phyloP scores from a whole-genome alignment of 108 stramenopile species.

The Nannochloropsis gaditana region DNA sequence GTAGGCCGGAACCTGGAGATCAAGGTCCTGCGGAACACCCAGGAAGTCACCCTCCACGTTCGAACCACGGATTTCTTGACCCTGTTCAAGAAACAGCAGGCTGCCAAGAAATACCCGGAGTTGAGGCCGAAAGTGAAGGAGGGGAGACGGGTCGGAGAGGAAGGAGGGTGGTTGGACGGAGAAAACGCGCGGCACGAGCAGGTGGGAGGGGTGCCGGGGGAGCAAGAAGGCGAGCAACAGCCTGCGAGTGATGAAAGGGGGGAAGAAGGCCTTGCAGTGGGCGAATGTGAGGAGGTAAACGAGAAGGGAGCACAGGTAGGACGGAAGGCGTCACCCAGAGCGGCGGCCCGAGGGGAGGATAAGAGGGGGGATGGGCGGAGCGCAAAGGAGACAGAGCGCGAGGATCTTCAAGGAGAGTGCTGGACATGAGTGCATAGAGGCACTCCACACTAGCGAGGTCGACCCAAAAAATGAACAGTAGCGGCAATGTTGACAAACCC shows the following conservation, averaged over 20 bases:
- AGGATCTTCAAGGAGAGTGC: too few species aligned
- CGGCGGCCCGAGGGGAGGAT: too few species aligned
- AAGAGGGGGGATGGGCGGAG: too few species aligned
- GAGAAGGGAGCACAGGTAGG: too few species aligned
- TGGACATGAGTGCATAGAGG: too few species aligned
- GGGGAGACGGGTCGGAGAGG: background rate
- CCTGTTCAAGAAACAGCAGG: background rate
- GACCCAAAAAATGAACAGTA: too few species aligned
- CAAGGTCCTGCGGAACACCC: background rate
- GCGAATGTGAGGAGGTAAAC: too few species aligned
- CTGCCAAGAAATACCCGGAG: background rate
- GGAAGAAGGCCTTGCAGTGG: background rate
- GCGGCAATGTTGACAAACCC: too few species aligned
- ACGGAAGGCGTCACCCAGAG: too few species aligned
- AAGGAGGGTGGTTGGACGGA: background rate
- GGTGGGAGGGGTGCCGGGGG: background rate
- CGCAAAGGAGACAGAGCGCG: too few species aligned
- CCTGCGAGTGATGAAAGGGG: background rate
- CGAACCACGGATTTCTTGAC: background rate
- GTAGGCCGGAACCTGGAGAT: background rate
- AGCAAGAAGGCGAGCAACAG: background rate
- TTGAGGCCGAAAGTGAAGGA: conserved; percentile 19
- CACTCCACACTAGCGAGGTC: too few species aligned
- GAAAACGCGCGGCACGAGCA: background rate
- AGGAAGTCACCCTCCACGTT: background rate